Percentiles rank a stretch among this genome's conserved stretches.
phyloP scores from a whole-genome alignment of 352 stramenopile species.

The Globisporangium spinosum region DNA sequence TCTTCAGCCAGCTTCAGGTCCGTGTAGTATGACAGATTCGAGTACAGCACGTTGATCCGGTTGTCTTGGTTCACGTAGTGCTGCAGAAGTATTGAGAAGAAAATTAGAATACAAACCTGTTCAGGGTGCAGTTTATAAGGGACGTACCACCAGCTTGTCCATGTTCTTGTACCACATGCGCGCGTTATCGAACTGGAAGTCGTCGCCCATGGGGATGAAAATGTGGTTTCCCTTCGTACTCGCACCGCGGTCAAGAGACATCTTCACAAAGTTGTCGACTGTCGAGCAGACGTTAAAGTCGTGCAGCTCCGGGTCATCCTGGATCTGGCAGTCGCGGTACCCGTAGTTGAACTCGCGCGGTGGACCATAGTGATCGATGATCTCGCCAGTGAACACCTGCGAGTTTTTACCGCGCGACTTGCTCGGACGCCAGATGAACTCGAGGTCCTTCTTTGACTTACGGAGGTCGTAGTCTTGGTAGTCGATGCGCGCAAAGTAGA shows the following conservation, averaged over 20 bases:
- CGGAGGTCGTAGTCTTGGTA: constrained; percentile 94
- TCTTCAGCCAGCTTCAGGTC: constrained; percentile 87
- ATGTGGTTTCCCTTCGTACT: constrained; percentile 80
- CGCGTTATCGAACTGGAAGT: constrained; percentile 94
- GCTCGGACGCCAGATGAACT: constrained; percentile 95
- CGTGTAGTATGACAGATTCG: constrained; percentile 94
- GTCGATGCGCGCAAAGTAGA: constrained; percentile 98
- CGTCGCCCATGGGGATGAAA: constrained; percentile 91
- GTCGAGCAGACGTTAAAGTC: constrained; percentile 86
- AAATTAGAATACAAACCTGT: neutral
- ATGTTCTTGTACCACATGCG: constrained; percentile 92
- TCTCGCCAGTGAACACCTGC: constrained; percentile 87
- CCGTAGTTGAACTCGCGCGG: constrained; percentile 75
- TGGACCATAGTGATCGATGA: constrained; percentile 79
- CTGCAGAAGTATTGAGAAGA: too few relatives aligned
- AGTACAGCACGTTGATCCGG: constrained; percentile 95
- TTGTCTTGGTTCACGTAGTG: constrained; percentile 92
- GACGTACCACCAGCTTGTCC: constrained; percentile 90
- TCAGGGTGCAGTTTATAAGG: neutral
- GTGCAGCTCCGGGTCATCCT: constrained; percentile 84
- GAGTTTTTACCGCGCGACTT: constrained; percentile 77
- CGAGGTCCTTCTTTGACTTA: constrained; percentile 82
- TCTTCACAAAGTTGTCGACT: constrained; percentile 87
- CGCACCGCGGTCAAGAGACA: constrained; percentile 59
- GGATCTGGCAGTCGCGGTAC: constrained; percentile 67